Percentiles rank a stretch among this genome's conserved stretches.
These are phyloP conservation scores for Fusarium sulawesiense DNA, from an alignment of 2,329 filamentous ascomycete species.

Conservation along the genomic window DNA sequence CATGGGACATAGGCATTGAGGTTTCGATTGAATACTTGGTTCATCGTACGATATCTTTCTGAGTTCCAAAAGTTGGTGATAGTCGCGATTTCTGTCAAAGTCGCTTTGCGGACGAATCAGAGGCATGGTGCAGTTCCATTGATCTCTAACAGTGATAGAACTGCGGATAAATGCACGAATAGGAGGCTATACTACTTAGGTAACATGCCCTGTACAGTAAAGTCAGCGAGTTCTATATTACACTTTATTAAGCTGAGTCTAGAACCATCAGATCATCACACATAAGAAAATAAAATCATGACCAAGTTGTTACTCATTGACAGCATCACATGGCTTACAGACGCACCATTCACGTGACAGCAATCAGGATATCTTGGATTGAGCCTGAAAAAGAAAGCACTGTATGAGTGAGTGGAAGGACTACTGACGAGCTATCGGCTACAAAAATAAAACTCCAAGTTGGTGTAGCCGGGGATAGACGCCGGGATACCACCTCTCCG, in stretches of 20 bases:
- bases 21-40: neutral
- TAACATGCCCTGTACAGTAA: neutral
- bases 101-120: conserved; percentile 30
- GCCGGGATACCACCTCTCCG: neutral
- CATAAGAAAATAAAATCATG: neutral
- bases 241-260: conserved; percentile 1
- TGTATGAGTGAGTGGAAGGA: neutral
- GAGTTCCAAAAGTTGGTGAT: conserved; percentile 11
- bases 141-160: conserved; percentile 14
- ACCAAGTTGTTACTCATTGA: neutral
- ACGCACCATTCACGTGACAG: neutral
- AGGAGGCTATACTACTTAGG: neutral
- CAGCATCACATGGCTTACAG: neutral
- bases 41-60: conserved; percentile 22
- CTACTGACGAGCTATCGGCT: neutral
- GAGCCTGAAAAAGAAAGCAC: neutral
- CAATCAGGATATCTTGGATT: neutral
- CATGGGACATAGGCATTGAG: neutral
- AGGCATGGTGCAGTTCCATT: conserved; percentile 15
- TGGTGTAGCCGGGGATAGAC: neutral
- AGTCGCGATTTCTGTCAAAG: conserved; percentile 3
- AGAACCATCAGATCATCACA: conserved; percentile 2
- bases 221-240: neutral
- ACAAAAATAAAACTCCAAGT: neutral
- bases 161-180: conserved; percentile 20